These are phyloP conservation scores for Spongiforma sp. DNA, from an alignment of 1,284 basidiomycete species.

Conservation along the genomic window DNA sequence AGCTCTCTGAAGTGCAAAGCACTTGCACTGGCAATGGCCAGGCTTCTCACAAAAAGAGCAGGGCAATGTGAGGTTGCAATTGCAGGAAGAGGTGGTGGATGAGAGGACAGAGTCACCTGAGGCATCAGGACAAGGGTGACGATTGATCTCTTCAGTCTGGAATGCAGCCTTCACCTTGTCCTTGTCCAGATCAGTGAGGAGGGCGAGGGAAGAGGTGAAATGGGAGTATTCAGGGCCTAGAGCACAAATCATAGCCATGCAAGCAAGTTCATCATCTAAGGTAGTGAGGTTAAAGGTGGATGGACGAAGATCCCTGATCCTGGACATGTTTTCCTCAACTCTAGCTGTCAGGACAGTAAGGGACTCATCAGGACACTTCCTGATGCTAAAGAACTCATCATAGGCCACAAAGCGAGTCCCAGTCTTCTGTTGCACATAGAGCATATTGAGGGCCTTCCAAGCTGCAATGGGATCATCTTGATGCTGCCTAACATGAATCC, in stretches of 20 bases:
- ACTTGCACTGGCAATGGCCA: not conserved
- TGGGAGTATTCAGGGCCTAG: not conserved
- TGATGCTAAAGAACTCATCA: slow-evolving; percentile 38
- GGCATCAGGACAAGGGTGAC: not conserved
- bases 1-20: too few species aligned
- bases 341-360: slow-evolving; percentile 31
- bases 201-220: not conserved
- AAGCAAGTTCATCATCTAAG: not conserved
- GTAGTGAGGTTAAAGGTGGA: not conserved
- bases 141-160: not conserved
- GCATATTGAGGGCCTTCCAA: not conserved
- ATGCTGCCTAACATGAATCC: slow-evolving; percentile 1
- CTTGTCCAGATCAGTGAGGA: not conserved
- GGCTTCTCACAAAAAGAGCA: not conserved
- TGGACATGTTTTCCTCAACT: slow-evolving; percentile 29
- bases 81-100: not conserved
- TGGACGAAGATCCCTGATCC: slow-evolving; percentile 28
- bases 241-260: not conserved
- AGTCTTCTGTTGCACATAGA: slow-evolving; percentile 5
- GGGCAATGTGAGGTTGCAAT: not conserved
- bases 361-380: slow-evolving; percentile 33
- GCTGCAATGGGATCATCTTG: slow-evolving; percentile 7
- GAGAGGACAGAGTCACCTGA: not conserved
- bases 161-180: not conserved
- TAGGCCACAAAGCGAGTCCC: slow-evolving; percentile 37